Base-by-base conservation (phyloP, 164 flowering plant genomes). In the Malania oleifera region DNA sequence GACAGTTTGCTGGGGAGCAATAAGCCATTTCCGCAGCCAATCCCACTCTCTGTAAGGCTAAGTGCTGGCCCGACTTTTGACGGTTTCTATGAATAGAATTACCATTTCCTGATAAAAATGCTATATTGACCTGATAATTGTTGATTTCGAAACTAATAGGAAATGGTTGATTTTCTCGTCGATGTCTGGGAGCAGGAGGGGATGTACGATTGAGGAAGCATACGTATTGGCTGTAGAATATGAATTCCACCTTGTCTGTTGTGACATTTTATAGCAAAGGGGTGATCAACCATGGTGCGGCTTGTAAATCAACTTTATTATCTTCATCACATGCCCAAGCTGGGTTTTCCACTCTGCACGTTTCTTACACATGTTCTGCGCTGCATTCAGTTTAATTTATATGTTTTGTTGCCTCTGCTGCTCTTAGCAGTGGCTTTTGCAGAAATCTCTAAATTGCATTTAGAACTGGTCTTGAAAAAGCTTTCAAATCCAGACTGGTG, bases 181-280 rank as follows among this genome's bases (percentile, higher is more conserved):
- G 78, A 80, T 64, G 40, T 75, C 13, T 82, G 87, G 87, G 87
- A 82, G 66, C 81, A 78, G 44, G 87, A 80, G 43, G 87, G 87
- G 2, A 15, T 80, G 74, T 80, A 80, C 55, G 81, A 74, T 59
- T 82, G 69, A 77, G 38, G 11, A 40, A 26, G 17, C 27, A 20
- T 49, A 53, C 15, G 49, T 25, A 28, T 13, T 54, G 57, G 62
- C 28, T 48, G n/a, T n/a, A 26, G 40, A 19, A 26, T 7, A 10
- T 5, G n/a, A 3, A 41, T 43, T n/a, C 41, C 41, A 11, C 41
- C 14, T 38, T 38, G 7, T 11, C 41, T 4, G 19, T 17, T 60
- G 52, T 46, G 43, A 49, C 57, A 40, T 53, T 51, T 25, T 31
- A 38, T 40, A 39, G 55, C 8, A 26, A 56, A 38, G 39, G 10